phyloP scores from a whole-genome alignment of 2,329 filamentous ascomycete species.

The Phialophora chinensis region DNA sequence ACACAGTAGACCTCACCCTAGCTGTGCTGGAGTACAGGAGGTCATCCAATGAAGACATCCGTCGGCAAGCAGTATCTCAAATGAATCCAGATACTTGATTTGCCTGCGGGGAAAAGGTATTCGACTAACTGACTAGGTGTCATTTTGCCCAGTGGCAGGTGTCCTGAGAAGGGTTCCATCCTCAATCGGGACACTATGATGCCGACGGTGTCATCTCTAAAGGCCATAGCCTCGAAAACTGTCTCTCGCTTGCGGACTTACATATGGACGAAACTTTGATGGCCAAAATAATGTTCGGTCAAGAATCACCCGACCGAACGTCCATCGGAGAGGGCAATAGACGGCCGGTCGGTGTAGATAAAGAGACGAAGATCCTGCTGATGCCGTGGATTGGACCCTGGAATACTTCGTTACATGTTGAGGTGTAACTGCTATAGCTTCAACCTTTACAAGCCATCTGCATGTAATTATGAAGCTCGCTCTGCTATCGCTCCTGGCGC shows the following conservation, averaged over 20 bases:
- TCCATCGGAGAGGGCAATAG: background rate
- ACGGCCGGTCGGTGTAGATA: slow-evolving; percentile 3
- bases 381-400: background rate
- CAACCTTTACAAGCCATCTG: background rate
- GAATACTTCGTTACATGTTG: background rate
- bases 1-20: background rate
- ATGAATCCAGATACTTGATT: background rate
- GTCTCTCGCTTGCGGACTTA: background rate
- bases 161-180: background rate
- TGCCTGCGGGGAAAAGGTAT: background rate
- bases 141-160: background rate
- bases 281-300: background rate
- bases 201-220: background rate
- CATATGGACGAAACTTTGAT: too few species aligned
- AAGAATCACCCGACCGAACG: background rate
- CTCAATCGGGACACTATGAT: background rate
- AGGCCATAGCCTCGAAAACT: background rate
- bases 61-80: background rate
- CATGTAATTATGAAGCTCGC: slow-evolving; percentile 5
- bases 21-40: background rate
- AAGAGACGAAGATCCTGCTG: slow-evolving; percentile 1
- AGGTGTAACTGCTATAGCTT: background rate
- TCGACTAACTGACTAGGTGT: background rate
- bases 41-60: background rate
- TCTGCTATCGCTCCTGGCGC: slow-evolving; percentile 6